phyloP scores from a whole-genome alignment of 202 grass and related monocot genomes.

The Zizania palustris region DNA sequence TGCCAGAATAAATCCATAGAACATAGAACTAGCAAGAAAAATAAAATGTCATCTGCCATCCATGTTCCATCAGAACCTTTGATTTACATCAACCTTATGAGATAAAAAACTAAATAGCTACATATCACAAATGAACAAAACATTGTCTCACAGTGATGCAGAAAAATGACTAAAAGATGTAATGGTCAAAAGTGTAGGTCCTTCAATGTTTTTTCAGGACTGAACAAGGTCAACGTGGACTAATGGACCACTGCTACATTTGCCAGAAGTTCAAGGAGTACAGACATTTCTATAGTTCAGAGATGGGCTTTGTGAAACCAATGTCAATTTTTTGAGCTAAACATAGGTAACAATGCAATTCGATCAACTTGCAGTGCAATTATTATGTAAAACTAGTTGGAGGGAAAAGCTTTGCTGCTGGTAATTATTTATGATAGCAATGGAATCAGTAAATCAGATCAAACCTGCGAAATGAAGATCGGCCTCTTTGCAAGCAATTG shows the following conservation, averaged over 20 bases:
- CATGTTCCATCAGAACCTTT: constrained; percentile 18
- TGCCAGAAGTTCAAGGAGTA: not conserved
- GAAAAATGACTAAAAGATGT: not conserved
- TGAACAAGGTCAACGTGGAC: constrained; percentile 5
- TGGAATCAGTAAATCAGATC: constrained; percentile 13
- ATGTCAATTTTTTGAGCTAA: constrained; percentile 1
- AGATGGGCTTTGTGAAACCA: not conserved
- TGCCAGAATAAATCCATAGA: not conserved
- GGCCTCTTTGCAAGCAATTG: constrained; percentile 77
- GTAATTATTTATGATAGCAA: constrained; percentile 22
- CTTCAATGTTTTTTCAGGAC: not conserved
- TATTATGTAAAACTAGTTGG: not conserved
- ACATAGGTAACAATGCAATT: not conserved
- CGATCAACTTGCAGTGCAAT: constrained; percentile 18
- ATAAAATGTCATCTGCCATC: not conserved
- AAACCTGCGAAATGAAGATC: constrained; percentile 91
- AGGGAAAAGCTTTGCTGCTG: not conserved
- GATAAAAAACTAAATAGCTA: not conserved
- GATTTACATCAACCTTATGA: not conserved
- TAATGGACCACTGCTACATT: not conserved
- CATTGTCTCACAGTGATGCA: not conserved
- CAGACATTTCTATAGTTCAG: not conserved
- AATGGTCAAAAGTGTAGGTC: not conserved
- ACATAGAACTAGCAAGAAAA: constrained; percentile 2
- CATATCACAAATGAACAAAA: constrained; percentile 5